Conservation (phyloP, 2,329 filamentous ascomycete species). For the Penicillium frequentans region DNA sequence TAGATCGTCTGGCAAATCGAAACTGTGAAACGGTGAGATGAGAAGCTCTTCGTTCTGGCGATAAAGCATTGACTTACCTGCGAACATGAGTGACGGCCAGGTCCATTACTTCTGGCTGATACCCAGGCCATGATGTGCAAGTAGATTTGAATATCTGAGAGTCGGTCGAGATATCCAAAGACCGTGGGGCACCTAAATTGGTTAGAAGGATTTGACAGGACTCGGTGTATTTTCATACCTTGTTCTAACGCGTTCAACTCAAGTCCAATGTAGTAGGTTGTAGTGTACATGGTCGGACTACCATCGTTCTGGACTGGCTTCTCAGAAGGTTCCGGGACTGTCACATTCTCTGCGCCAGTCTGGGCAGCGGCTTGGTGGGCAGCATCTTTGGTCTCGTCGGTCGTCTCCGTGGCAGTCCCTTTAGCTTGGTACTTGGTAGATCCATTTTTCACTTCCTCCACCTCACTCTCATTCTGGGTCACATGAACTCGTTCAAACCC, state of each 20-base stretch:
- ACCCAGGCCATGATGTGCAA: constrained; percentile 74
- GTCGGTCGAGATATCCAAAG: constrained; percentile 64
- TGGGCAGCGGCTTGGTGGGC: constrained; percentile 51
- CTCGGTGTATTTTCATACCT: constrained; percentile 53
- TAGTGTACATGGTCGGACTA: constrained; percentile 69
- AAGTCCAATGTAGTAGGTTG: constrained; percentile 91
- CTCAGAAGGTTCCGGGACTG: constrained; percentile 36
- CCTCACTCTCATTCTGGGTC: constrained; percentile 62
- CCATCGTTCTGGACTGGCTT: constrained; percentile 29
- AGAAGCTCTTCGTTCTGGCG: neutral
- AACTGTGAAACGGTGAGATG: constrained; percentile 53
- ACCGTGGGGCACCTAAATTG: constrained; percentile 44
- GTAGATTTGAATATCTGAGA: constrained; percentile 84
- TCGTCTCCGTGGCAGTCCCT: constrained; percentile 52
- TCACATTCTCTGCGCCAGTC: constrained; percentile 43
- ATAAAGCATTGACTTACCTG: constrained; percentile 61
- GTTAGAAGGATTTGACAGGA: neutral
- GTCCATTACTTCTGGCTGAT: constrained; percentile 71
- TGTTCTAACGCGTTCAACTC: constrained; percentile 71
- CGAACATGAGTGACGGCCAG: constrained; percentile 80
- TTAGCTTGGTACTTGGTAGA: constrained; percentile 61
- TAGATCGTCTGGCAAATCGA: constrained; percentile 84
- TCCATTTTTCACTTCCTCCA: constrained; percentile 63
- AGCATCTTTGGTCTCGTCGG: constrained; percentile 52
- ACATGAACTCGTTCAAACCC: constrained; percentile 81